Base-by-base conservation (phyloP, 2,329 filamentous ascomycete genomes). In the Aspergillus uvarum region DNA sequence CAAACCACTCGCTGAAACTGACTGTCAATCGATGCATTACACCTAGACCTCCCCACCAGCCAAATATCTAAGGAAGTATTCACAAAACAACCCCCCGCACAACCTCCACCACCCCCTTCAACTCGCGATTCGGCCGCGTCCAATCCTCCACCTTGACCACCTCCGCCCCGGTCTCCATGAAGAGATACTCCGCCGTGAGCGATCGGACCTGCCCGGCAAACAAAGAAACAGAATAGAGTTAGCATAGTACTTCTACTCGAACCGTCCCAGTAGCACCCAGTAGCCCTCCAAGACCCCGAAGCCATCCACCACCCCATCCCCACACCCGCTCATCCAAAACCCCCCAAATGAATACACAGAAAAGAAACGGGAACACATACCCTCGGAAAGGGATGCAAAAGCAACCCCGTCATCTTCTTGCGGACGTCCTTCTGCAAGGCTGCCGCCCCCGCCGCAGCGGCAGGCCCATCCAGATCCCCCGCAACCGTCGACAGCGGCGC, bases 311-410 rank as follows among this genome's bases (percentile, higher is more conserved):
- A 53, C n/a, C n/a, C n/a, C 14, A 5, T 48, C n/a, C n/a, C n/a
- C n/a, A 19, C 31, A 8, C 35, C 35, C 35, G n/a, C 21, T 22
- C 16, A 16, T 3, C 38, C 38, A 26, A 26, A 26, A 24, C 4
- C 6, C 16, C 35, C 12, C 35, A 4, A 42, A 2, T 22, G 2
- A 22, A 22, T 22, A n/a, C 14, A 42, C 38, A 11, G 10, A 35
- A 14, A 35, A 42, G 1, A 42, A 52, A 29, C 16, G 24, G 47
- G 6, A 10, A 59, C 19, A 68, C 87, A 78, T 66, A 96, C 87
- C 68, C 85, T 85, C 5, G 93, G 92, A 81, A 91, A 96, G 0
- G 91, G 91, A 78, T 96, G 94, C 59, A 86, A 76, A 63, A 96
- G 79, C 80, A 96, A 85, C 22, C 84, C 86, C 0, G 84, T 84